Evolutionary conservation across 2,329 filamentous ascomycete species (phyloP).

Genomic region (Cladosporium oxysporum): DNA sequence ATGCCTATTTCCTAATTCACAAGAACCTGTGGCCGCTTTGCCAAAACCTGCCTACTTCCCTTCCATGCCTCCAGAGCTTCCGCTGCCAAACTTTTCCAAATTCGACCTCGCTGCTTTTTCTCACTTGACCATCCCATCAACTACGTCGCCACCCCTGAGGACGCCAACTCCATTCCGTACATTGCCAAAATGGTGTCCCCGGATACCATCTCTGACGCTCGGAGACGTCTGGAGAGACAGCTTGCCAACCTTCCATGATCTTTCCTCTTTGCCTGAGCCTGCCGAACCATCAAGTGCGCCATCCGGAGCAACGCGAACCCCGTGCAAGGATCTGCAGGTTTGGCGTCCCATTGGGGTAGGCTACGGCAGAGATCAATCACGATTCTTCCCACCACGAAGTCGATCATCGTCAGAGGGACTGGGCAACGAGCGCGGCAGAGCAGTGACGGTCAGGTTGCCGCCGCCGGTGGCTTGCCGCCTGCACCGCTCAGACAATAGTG

Average conservation of each 20-base stretch:
- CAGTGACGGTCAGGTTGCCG: slow-evolving; percentile 29
- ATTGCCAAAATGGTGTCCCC: slow-evolving; percentile 33
- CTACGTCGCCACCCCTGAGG: slow-evolving; percentile 19
- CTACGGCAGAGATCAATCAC: slow-evolving; percentile 30
- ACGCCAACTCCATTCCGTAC: slow-evolving; percentile 17
- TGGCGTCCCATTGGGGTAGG: slow-evolving; percentile 23
- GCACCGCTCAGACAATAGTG: slow-evolving; percentile 24
- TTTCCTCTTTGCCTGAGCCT: slow-evolving; percentile 31
- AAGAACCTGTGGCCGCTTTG: background rate
- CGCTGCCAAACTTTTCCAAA: slow-evolving; percentile 27
- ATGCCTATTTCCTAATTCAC: slow-evolving; percentile 12
- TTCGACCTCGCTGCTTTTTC: slow-evolving; percentile 28
- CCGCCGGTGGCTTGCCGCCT: slow-evolving; percentile 26
- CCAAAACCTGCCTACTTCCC: background rate
- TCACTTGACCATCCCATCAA: slow-evolving; percentile 18
- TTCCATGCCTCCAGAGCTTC: slow-evolving; percentile 30
- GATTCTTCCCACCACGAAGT: slow-evolving; percentile 32
- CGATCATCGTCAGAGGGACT: background rate
- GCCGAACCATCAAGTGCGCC: slow-evolving; percentile 11
- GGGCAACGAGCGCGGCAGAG: background rate
- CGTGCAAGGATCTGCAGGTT: slow-evolving; percentile 26
- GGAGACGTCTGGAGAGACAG: slow-evolving; percentile 26
- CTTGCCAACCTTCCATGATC: slow-evolving; percentile 32
- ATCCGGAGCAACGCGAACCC: background rate
- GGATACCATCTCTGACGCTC: slow-evolving; percentile 29